Conservation (phyloP, 2,329 filamentous ascomycete species). For the Bipolaris victoriae region DNA sequence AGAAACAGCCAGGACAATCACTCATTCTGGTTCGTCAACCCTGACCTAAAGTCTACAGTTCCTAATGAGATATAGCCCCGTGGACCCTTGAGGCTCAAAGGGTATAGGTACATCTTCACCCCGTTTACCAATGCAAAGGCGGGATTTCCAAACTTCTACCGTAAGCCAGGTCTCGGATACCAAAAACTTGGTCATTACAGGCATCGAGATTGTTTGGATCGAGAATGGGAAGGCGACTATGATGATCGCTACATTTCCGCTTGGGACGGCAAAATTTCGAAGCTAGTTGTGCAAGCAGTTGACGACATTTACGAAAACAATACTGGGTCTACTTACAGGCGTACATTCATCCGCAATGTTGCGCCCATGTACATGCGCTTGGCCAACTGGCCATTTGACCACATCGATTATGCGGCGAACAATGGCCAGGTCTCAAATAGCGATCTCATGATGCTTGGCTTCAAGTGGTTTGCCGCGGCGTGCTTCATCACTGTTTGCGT, state of each 20-base stretch:
- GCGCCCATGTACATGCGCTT: slow-evolving; percentile 35
- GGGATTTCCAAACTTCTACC: slow-evolving; percentile 34
- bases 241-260: slow-evolving; percentile 43
- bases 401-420: slow-evolving; percentile 32
- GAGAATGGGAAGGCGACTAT: slow-evolving; percentile 34
- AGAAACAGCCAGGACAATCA: background rate
- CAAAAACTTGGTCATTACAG: slow-evolving; percentile 31
- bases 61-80: slow-evolving; percentile 11
- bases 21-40: background rate
- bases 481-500: slow-evolving; percentile 34
- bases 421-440: slow-evolving; percentile 26
- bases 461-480: slow-evolving; percentile 40
- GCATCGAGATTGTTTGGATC: slow-evolving; percentile 34
- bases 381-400: slow-evolving; percentile 42
- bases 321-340: slow-evolving; percentile 34
- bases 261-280: slow-evolving; percentile 38
- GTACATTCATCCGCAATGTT: slow-evolving; percentile 40
- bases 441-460: slow-evolving; percentile 32
- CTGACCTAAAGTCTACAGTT: background rate
- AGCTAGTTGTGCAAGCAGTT: slow-evolving; percentile 40
- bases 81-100: slow-evolving; percentile 24
- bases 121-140: slow-evolving; percentile 30
- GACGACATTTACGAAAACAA: slow-evolving; percentile 43
- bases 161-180: slow-evolving; percentile 33
- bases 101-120: slow-evolving; percentile 32